phyloP scores from a whole-genome alignment of 192 early-diverging fungal species.

The Funneliformis mosseae region DNA sequence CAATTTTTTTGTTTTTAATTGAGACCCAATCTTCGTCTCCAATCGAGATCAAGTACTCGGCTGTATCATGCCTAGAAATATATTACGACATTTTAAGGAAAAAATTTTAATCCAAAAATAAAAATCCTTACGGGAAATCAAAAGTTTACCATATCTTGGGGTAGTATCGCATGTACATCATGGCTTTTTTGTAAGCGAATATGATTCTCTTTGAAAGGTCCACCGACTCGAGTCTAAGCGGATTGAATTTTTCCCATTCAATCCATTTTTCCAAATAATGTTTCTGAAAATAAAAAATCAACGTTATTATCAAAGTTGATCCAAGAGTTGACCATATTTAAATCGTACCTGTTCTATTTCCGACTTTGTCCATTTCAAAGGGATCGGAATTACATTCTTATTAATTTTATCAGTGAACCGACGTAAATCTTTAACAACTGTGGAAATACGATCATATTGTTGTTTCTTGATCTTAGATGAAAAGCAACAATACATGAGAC shows the following conservation, averaged over 20 bases:
- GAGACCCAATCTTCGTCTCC: background rate
- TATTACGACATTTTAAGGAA: background rate
- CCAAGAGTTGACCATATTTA: background rate
- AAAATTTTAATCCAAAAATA: constrained; percentile 1
- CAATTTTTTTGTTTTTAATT: background rate
- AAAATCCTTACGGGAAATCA: background rate
- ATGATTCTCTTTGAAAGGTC: constrained; percentile 68
- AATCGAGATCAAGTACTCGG: constrained; percentile 48
- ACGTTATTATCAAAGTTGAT: background rate
- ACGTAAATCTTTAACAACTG: constrained; percentile 78
- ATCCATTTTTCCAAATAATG: constrained; percentile 85
- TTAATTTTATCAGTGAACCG: constrained; percentile 78
- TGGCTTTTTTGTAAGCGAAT: constrained; percentile 86
- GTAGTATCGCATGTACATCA: constrained; percentile 81
- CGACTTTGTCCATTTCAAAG: constrained; percentile 77
- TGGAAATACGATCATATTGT: constrained; percentile 80
- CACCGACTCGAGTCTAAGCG: constrained; percentile 66
- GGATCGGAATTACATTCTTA: constrained; percentile 66
- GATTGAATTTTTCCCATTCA: constrained; percentile 89
- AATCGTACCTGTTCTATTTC: constrained; percentile 59
- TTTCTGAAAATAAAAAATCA: background rate
- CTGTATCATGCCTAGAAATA: constrained; percentile 55
- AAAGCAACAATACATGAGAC: too few relatives aligned
- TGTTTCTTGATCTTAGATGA: constrained; percentile 83
- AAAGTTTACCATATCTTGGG: constrained; percentile 82